These are phyloP conservation scores for Globisporangium yorkense DNA, from an alignment of 352 stramenopile species.

Conservation along the genomic window DNA sequence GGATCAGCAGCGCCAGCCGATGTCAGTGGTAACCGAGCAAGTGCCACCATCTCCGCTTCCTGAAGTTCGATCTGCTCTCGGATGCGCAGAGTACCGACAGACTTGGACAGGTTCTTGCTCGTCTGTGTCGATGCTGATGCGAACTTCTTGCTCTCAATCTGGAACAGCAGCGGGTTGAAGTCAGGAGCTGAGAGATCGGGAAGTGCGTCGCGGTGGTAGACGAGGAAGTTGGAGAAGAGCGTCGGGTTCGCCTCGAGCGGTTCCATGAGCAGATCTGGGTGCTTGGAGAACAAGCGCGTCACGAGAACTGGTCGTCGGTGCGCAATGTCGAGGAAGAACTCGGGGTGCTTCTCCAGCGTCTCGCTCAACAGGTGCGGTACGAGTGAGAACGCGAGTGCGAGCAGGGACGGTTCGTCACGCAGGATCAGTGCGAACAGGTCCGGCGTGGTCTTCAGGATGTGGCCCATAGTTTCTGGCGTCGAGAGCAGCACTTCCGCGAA, in stretches of 20 bases:
- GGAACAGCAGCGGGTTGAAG: slow-evolving; percentile 47
- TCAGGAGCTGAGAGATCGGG: slow-evolving; percentile 49
- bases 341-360: slow-evolving; percentile 53
- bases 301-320: slow-evolving; percentile 57
- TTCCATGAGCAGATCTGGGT: slow-evolving; percentile 65
- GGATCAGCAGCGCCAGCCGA: neutral
- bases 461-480: slow-evolving; percentile 36
- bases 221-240: slow-evolving; percentile 62
- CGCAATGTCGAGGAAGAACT: slow-evolving; percentile 64
- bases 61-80: slow-evolving; percentile 35
- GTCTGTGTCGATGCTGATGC: slow-evolving; percentile 33
- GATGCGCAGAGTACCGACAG: slow-evolving; percentile 22
- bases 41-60: slow-evolving; percentile 25
- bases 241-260: slow-evolving; percentile 63
- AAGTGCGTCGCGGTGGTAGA: slow-evolving; percentile 49
- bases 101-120: slow-evolving; percentile 29
- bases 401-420: slow-evolving; percentile 36
- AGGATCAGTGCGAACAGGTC: slow-evolving; percentile 42
- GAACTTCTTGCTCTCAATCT: slow-evolving; percentile 43
- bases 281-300: slow-evolving; percentile 50
- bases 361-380: slow-evolving; percentile 55
- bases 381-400: slow-evolving; percentile 40
- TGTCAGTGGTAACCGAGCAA: neutral
- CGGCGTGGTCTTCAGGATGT: slow-evolving; percentile 44
- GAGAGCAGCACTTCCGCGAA: slow-evolving; percentile 37